These are phyloP conservation scores for Vitis hybrid DNA, from an alignment of 177 flowering plant species.

Conservation along the genomic window DNA sequence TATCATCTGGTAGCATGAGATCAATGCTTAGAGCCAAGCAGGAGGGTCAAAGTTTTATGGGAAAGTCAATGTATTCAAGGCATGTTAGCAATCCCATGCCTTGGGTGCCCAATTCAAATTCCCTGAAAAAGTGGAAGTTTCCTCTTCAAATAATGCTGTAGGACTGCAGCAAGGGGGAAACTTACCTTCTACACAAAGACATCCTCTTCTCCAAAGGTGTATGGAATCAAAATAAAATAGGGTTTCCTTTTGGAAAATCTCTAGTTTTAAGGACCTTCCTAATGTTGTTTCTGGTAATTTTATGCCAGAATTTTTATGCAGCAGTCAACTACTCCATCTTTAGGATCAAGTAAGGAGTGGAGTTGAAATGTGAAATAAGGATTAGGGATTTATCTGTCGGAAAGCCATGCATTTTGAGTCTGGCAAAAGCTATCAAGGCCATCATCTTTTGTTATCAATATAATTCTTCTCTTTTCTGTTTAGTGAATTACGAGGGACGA, in stretches of 20 bases:
- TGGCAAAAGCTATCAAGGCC: too few relatives aligned
- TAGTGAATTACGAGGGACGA: too few relatives aligned
- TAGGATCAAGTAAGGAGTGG: constrained; percentile 19
- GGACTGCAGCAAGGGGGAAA: constrained; percentile 32
- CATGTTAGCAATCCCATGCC: constrained; percentile 15
- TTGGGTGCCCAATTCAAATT: constrained; percentile 23
- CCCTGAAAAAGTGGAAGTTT: constrained; percentile 40
- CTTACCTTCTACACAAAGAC: constrained; percentile 29
- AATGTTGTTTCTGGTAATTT: constrained; percentile 22
- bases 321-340: constrained; percentile 19
- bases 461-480: too few relatives aligned
- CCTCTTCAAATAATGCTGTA: constrained; percentile 26
- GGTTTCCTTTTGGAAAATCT: constrained; percentile 30
- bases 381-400: neutral
- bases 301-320: constrained; percentile 25
- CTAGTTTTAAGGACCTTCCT: constrained; percentile 37
- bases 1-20: constrained; percentile 25
- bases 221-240: constrained; percentile 46
- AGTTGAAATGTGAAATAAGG: neutral
- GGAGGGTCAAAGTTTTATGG: constrained; percentile 27
- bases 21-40: constrained; percentile 28
- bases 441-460: too few relatives aligned
- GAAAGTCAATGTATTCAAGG: constrained; percentile 17
- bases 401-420: neutral
- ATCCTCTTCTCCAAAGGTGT: constrained; percentile 26